Base-by-base conservation (phyloP, 257 asterid species). In the Rehmannia glutinosa region DNA sequence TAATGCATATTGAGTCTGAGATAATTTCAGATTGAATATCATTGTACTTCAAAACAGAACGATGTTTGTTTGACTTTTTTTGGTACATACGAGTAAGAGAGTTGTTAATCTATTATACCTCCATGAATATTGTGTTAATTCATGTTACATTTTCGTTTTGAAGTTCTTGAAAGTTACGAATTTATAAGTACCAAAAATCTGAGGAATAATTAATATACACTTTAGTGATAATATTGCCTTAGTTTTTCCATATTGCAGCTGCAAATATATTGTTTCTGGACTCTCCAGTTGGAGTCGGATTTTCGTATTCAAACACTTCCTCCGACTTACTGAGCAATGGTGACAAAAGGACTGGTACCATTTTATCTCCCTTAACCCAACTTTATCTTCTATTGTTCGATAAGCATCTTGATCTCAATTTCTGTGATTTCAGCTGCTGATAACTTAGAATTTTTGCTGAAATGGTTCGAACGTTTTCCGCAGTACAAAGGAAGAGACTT, bases 231-330 rank as follows among this genome's bases (percentile, higher is more conserved):
- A 23, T 19, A 49, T 49, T 20, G 56, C 28, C 20, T 10, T 10
- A 24, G 20, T 3, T 53, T 24, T 53, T 21, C 60, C 55, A 49
- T 11, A 71, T 68, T 80, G 81, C 95, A 91, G 99, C 55, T 71
- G 97, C 99, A 59, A 94, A 94, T 72, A 35, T 94, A 73, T 72
- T 94, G 73, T 94, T 91, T 78, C 62, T 91, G 62, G 99, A 94
- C 78, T 86, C 99, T 51, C 99, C 99, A 2, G 97, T 82, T 67
- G 99, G 97, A 55, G 99, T 94, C 70, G 99, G 99, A 28, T 94
- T 68, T 76, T 94, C 99, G 5, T 94, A 87, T 73, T 91, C 99
- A 50, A 94, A 91, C 80, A 83, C 89, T 65, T 85, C 97, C 33
- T 75, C 91, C 53, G 99, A 94, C 78, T 50, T 79, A 74, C 60